Conservation (phyloP, 345 rosid species). For the Gossypium rotundifolium region DNA sequence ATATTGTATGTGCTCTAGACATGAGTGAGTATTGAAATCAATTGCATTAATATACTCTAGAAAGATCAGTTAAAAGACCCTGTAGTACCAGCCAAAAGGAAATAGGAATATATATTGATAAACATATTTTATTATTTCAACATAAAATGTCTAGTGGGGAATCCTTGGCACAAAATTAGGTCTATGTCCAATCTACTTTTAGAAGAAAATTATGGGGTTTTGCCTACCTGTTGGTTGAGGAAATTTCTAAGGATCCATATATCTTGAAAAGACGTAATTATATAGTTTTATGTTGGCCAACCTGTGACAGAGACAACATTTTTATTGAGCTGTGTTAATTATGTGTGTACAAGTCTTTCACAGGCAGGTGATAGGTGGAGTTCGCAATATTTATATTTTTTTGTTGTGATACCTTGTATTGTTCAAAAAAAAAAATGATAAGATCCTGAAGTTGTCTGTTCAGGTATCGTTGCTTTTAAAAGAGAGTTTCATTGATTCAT, state of each 20-base stretch:
- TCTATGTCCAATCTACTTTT: neutral
- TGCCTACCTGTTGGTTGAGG: neutral
- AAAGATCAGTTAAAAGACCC: no score
- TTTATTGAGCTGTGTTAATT: neutral
- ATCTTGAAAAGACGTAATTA: neutral
- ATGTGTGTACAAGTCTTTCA: neutral
- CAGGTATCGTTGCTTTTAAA: constrained; percentile 87
- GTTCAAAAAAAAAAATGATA: neutral
- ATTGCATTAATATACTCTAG: no score
- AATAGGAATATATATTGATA: no score
- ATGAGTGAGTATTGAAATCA: no score
- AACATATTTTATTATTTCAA: no score
- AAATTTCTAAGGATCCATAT: neutral
- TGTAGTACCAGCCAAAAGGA: no score
- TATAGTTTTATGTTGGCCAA: neutral
- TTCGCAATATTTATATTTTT: neutral
- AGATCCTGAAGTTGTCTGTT: constrained; percentile 15
- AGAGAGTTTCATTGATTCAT: constrained; percentile 90
- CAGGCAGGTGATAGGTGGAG: neutral
- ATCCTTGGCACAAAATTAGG: neutral
- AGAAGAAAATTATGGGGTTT: neutral
- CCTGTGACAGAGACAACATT: neutral
- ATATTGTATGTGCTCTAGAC: no score
- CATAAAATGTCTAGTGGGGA: no score
- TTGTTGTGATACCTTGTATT: neutral